These are phyloP conservation scores for Pseudogymnoascus verrucosus DNA, from an alignment of 2,329 filamentous ascomycete genomes.

Conservation along the genomic window DNA sequence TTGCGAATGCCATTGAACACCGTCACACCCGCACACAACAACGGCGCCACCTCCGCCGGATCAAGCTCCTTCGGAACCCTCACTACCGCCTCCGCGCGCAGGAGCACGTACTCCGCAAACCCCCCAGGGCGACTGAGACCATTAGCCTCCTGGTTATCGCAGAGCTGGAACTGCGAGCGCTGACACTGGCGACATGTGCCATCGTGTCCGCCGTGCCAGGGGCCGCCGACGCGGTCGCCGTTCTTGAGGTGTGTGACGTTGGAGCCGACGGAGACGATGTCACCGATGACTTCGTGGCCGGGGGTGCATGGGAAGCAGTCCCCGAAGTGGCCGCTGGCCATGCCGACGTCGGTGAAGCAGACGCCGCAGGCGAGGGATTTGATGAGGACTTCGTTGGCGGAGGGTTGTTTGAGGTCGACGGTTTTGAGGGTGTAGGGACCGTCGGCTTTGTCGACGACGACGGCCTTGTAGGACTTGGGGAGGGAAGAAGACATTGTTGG, in stretches of 20 bases:
- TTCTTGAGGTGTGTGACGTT: conserved; percentile 49
- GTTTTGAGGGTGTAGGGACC: conserved; percentile 51
- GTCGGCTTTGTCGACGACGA: conserved; percentile 47
- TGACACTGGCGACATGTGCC: conserved; percentile 54
- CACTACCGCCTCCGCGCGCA: conserved; percentile 53
- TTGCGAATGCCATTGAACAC: conserved; percentile 53
- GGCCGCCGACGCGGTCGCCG: conserved; percentile 59
- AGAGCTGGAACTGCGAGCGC: conserved; percentile 59
- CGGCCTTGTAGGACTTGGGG: conserved; percentile 61
- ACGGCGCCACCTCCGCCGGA: conserved; percentile 46
- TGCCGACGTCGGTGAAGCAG: conserved; percentile 53
- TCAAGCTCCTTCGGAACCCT: conserved; percentile 45
- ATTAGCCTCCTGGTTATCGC: conserved; percentile 53
- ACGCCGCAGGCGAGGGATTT: conserved; percentile 67
- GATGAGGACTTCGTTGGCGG: conserved; percentile 53
- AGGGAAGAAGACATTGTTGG: conserved; percentile 30
- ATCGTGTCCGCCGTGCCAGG: conserved; percentile 64
- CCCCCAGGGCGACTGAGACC: conserved; percentile 61
- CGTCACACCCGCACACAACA: conserved; percentile 59
- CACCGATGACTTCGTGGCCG: conserved; percentile 66
- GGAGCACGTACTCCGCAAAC: conserved; percentile 54
- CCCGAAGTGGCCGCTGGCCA: conserved; percentile 43
- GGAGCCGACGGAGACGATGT: conserved; percentile 52
- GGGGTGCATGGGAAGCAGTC: conserved; percentile 53
- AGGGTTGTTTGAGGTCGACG: conserved; percentile 47